Percentiles rank a stretch among this genome's conserved stretches.
phyloP scores from a whole-genome alignment of 148 eudicot species.

The Bassia scoparia region DNA sequence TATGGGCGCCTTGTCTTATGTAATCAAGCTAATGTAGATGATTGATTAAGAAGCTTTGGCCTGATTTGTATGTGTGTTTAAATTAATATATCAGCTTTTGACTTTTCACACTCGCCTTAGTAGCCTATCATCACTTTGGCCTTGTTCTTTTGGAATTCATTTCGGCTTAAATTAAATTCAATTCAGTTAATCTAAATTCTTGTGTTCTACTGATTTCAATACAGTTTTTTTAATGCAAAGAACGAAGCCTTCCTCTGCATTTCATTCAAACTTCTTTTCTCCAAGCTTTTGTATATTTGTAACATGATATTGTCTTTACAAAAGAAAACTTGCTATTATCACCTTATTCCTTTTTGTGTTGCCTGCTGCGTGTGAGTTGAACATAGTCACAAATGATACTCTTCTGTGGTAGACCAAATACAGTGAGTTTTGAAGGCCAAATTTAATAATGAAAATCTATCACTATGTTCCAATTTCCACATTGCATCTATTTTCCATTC shows the following conservation, averaged over 20 bases:
- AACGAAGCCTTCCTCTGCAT: too few relatives aligned
- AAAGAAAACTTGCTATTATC: neutral
- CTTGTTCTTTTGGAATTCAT: too few relatives aligned
- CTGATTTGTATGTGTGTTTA: neutral
- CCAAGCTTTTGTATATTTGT: too few relatives aligned
- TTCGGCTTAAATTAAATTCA: too few relatives aligned
- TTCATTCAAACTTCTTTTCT: neutral
- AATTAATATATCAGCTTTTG: neutral
- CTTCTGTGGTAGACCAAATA: neutral
- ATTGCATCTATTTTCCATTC: neutral
- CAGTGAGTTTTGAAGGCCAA: neutral
- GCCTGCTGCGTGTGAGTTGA: neutral
- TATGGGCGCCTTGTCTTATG: too few relatives aligned
- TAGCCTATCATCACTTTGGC: too few relatives aligned
- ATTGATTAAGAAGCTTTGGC: neutral
- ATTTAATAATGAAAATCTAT: neutral
- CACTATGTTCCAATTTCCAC: neutral
- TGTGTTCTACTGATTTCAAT: too few relatives aligned
- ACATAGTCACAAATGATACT: neutral
- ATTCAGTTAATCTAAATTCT: too few relatives aligned
- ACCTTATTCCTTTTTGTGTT: neutral
- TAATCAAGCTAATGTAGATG: too few relatives aligned
- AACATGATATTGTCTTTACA: slow-evolving; percentile 1
- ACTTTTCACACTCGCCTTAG: neutral
- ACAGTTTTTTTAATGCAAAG: too few relatives aligned